These are phyloP conservation scores for Coniella lustricola DNA, from an alignment of 2,329 filamentous ascomycete species.

Conservation along the genomic window DNA sequence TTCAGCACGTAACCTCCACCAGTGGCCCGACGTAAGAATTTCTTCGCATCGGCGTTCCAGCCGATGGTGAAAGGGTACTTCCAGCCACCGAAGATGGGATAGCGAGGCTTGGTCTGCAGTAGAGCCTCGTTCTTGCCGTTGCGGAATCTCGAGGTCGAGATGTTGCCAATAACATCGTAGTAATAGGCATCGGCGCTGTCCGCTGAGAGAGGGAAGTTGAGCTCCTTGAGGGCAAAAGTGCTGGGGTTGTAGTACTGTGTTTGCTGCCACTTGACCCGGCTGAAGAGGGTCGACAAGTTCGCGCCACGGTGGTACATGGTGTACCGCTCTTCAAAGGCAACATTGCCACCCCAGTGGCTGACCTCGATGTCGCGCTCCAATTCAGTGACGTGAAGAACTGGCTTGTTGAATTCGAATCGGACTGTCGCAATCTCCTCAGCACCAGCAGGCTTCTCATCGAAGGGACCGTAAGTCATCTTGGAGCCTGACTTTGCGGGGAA, in stretches of 20 bases:
- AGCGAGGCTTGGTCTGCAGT: slow-evolving; percentile 86
- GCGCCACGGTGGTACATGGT: slow-evolving; percentile 82
- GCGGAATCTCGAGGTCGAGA: slow-evolving; percentile 87
- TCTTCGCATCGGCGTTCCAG: slow-evolving; percentile 82
- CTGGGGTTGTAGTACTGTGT: slow-evolving; percentile 69
- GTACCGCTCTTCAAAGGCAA: slow-evolving; percentile 92
- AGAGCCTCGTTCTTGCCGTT: slow-evolving; percentile 69
- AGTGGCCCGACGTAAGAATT: slow-evolving; percentile 62
- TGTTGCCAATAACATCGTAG: slow-evolving; percentile 92
- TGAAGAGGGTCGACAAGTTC: slow-evolving; percentile 65
- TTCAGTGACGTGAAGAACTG: slow-evolving; percentile 68
- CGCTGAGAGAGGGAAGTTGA: slow-evolving; percentile 70
- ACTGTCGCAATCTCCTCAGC: slow-evolving; percentile 66
- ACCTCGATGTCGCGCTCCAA: slow-evolving; percentile 91
- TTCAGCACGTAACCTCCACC: slow-evolving; percentile 75
- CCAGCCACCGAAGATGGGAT: slow-evolving; percentile 96
- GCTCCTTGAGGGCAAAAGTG: slow-evolving; percentile 70
- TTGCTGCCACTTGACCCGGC: slow-evolving; percentile 68
- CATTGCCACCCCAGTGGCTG: slow-evolving; percentile 95
- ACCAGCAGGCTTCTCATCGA: slow-evolving; percentile 73
- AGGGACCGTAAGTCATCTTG: slow-evolving; percentile 86
- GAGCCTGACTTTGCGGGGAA: slow-evolving; percentile 75
- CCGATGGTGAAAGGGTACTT: slow-evolving; percentile 96
- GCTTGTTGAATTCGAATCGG: slow-evolving; percentile 93
- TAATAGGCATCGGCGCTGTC: slow-evolving; percentile 89